Conservation (phyloP, 371 early-diverging fungal genomes). For the Mortierella sp. region DNA sequence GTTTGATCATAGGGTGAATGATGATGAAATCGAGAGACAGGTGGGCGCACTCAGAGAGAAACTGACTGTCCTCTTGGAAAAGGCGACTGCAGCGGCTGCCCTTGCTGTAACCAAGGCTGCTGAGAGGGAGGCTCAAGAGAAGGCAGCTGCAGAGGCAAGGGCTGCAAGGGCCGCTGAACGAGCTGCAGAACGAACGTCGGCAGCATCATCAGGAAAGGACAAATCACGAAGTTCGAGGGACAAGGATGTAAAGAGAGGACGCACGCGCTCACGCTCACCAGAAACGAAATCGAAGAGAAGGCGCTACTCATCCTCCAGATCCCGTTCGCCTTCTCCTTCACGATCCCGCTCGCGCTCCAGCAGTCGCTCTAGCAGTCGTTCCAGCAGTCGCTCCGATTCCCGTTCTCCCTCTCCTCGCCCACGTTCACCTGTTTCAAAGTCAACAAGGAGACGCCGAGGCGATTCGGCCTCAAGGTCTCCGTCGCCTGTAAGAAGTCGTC, state of each 20-base stretch:
- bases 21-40: conserved; percentile 71
- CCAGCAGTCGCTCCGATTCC: conserved; percentile 19
- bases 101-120: conserved; percentile 83
- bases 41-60: conserved; percentile 63
- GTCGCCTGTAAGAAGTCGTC: conserved; percentile 12
- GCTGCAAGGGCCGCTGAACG: conserved; percentile 26
- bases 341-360: conserved; percentile 16
- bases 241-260: conserved; percentile 13
- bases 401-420: conserved; percentile 21
- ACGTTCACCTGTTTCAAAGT: conserved; percentile 15
- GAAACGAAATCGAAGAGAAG: conserved; percentile 3
- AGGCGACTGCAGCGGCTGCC: conserved; percentile 71
- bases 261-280: conserved; percentile 12
- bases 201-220: conserved; percentile 12
- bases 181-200: conserved; percentile 5
- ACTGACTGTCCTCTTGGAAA: conserved; percentile 64
- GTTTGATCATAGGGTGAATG: conserved; percentile 48
- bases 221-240: conserved; percentile 8
- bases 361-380: conserved; percentile 12
- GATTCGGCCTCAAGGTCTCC: conserved; percentile 18
- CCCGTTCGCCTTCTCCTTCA: conserved; percentile 14
- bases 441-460: conserved; percentile 12
- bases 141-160: conserved; percentile 46
- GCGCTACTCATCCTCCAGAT: conserved; percentile 6
- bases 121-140: conserved; percentile 50